phyloP scores from a whole-genome alignment of 257 asterid species.

The Rubia yunnanensis region DNA sequence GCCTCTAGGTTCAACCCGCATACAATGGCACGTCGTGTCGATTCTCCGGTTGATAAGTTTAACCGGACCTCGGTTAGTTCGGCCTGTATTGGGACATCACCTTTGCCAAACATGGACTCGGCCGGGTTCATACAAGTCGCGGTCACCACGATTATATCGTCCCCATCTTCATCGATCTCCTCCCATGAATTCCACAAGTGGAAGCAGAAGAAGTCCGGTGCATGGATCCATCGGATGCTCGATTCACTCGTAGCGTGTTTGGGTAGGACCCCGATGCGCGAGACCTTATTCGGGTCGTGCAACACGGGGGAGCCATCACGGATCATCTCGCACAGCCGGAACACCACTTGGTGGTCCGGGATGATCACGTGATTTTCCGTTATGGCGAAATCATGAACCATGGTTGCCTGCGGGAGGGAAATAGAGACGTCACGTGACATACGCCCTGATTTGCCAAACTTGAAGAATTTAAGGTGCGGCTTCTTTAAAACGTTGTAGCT shows the following conservation, averaged over 20 bases:
- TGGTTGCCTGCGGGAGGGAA: slow-evolving; percentile 30
- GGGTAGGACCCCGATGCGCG: slow-evolving; percentile 37
- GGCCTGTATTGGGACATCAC: slow-evolving; percentile 4
- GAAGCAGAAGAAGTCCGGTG: slow-evolving; percentile 41
- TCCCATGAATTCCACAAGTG: slow-evolving; percentile 71
- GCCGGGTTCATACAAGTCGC: slow-evolving; percentile 48
- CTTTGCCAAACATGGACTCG: slow-evolving; percentile 23
- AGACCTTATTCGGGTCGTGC: slow-evolving; percentile 28
- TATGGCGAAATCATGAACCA: slow-evolving; percentile 57
- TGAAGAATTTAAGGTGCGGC: slow-evolving; percentile 41
- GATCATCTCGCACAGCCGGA: slow-evolving; percentile 47
- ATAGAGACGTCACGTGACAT: slow-evolving; percentile 41
- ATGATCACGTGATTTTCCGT: slow-evolving; percentile 46
- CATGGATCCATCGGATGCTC: slow-evolving; percentile 41
- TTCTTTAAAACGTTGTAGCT: slow-evolving; percentile 32
- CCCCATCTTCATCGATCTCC: slow-evolving; percentile 24
- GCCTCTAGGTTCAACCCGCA: slow-evolving; percentile 43
- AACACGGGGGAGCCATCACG: slow-evolving; percentile 41
- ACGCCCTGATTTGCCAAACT: slow-evolving; percentile 25
- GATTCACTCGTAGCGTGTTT: slow-evolving; percentile 29
- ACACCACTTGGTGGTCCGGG: slow-evolving; percentile 55
- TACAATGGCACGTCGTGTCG: slow-evolving; percentile 28
- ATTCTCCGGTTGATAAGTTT: slow-evolving; percentile 25
- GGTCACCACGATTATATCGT: slow-evolving; percentile 23
- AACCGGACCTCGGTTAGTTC: slow-evolving; percentile 36